A percentile compares a stretch with the other conserved stretches of the same genome.
phyloP scores from a whole-genome alignment of 2,329 filamentous ascomycete genomes.

The Colletotrichum agaves region DNA sequence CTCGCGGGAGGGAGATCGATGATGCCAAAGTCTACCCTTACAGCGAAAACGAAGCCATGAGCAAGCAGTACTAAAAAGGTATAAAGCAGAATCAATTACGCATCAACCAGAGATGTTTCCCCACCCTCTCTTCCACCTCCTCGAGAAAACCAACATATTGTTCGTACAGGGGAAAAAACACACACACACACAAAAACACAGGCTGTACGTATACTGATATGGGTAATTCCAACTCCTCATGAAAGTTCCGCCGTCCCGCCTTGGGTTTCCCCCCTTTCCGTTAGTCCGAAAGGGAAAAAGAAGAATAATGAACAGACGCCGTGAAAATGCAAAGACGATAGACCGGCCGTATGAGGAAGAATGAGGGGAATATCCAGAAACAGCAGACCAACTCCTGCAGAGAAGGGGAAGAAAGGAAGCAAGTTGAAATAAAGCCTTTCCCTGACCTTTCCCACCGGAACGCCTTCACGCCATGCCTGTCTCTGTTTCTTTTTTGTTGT shows the following conservation, averaged over 20 bases:
- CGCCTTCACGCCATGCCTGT: slow-evolving; percentile 25
- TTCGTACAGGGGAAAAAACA: slow-evolving; percentile 7
- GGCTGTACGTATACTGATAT: background rate
- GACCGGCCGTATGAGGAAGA: slow-evolving; percentile 5
- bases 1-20: slow-evolving; percentile 2
- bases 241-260: background rate
- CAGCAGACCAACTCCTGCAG: background rate
- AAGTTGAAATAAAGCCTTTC: too few species aligned
- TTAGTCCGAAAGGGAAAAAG: background rate
- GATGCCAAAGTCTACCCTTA: background rate
- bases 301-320: slow-evolving; percentile 20
- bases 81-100: too few species aligned
- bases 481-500: background rate
- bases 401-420: background rate
- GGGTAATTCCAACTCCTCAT: slow-evolving; percentile 24
- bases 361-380: background rate
- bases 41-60: too few species aligned
- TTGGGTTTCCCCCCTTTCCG: background rate
- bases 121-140: background rate
- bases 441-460: slow-evolving; percentile 6
- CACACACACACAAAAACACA: background rate
- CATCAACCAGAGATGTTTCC: background rate
- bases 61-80: background rate
- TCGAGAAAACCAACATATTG: background rate
- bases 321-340: slow-evolving; percentile 17